A percentile compares a stretch with the other conserved stretches of the same genome.
Conservation (phyloP, 768 basidiomycete genomes). For the Rhodosporidiobolus sp. region DNA sequence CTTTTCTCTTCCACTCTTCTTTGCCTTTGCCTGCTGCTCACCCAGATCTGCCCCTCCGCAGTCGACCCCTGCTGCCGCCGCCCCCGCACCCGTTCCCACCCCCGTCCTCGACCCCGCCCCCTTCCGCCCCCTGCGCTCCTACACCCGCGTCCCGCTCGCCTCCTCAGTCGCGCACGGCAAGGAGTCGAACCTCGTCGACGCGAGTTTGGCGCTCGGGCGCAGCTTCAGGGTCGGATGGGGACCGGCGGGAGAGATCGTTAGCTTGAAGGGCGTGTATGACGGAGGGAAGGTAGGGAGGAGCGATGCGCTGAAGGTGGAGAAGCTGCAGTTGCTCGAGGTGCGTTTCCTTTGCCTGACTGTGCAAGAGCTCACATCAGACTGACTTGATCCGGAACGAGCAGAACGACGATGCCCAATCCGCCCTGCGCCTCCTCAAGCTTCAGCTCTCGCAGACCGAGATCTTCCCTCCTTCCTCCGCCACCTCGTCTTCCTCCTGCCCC, state of each 20-base stretch:
- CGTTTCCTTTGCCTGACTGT: not conserved
- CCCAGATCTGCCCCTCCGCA: not conserved
- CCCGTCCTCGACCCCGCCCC: conserved; percentile 34
- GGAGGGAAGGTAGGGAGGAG: not conserved
- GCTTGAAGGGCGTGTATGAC: conserved; percentile 9
- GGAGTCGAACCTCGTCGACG: conserved; percentile 70
- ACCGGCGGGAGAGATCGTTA: conserved; percentile 66
- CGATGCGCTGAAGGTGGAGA: conserved; percentile 12
- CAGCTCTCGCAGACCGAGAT: conserved; percentile 59
- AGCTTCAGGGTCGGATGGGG: conserved; percentile 92
- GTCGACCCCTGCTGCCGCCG: conserved; percentile 4
- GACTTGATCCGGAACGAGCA: not conserved
- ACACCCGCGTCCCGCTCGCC: conserved; percentile 33
- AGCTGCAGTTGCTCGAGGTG: conserved; percentile 4
- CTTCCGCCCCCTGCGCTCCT: conserved; percentile 33
- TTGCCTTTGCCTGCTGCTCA: not conserved
- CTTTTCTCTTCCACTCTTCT: not conserved
- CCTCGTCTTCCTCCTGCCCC: conserved; percentile 74
- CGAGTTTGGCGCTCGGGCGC: conserved; percentile 77
- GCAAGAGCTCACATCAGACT: not conserved
- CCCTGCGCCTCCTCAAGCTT: conserved; percentile 74
- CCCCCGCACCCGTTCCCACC: conserved; percentile 17
- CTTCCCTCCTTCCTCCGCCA: conserved; percentile 67
- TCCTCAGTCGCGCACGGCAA: conserved; percentile 62
- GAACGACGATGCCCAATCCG: conserved; percentile 33